phyloP scores from a whole-genome alignment of 225 moss, liverwort and hornwort genomes.

The Lunularia cruciata region DNA sequence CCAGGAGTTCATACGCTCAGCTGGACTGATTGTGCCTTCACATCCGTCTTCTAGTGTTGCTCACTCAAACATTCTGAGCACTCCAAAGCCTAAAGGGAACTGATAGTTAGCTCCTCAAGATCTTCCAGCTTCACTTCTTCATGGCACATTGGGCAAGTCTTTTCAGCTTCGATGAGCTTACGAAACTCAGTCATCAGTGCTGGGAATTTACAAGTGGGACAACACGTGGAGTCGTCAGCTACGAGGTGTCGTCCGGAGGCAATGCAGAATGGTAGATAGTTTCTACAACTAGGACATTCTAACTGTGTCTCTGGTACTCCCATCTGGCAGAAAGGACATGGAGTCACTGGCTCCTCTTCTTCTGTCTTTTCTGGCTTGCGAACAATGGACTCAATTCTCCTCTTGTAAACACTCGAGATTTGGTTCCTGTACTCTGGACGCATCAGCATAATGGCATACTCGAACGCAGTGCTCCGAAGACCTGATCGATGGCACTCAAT shows the following conservation, averaged over 20 bases:
- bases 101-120: background rate
- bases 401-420: constrained; percentile 62
- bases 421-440: constrained; percentile 58
- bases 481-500: constrained; percentile 86
- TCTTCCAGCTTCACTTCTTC: constrained; percentile 5
- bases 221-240: background rate
- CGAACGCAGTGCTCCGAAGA: constrained; percentile 64
- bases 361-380: constrained; percentile 66
- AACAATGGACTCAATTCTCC: constrained; percentile 66
- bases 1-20: too few species aligned
- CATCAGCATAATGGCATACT: constrained; percentile 72
- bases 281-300: constrained; percentile 21
- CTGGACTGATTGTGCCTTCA: too few species aligned
- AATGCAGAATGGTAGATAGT: constrained; percentile 21
- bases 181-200: constrained; percentile 4
- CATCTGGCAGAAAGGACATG: constrained; percentile 14
- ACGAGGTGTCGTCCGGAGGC: constrained; percentile 14
- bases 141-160: constrained; percentile 19
- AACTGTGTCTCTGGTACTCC: constrained; percentile 9
- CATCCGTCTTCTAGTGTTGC: too few species aligned
- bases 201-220: constrained; percentile 19
- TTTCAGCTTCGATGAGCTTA: constrained; percentile 6
- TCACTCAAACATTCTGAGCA: too few species aligned
- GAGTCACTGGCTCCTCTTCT: constrained; percentile 12
- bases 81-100: too few species aligned